Base-by-base conservation (phyloP, 805 yeast species). In the Starmerella floricola region DNA sequence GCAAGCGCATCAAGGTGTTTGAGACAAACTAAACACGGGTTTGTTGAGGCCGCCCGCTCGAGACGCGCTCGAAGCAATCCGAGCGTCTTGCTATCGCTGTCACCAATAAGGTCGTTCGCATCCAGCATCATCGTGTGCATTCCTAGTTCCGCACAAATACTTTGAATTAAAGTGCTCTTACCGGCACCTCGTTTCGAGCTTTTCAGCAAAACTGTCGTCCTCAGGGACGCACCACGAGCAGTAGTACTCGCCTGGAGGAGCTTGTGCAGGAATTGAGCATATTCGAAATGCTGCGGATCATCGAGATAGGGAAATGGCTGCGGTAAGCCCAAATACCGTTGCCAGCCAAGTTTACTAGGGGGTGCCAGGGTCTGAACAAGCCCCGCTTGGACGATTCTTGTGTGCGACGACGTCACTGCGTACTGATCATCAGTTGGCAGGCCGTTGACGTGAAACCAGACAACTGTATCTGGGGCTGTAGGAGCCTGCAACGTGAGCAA, bases 111-210 rank as follows among this genome's bases (percentile, higher is more conserved):
- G 27, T 76, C 83, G 48, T 73, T 69, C 21, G 85, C 78, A 49
- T 87, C 93, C 12, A 88, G 60, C 35, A 73, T 80, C 24, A 79
- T 62, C 6, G 79, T 59, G 48, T 81, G 79, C 8, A 77, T 59
- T 0, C 95, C 95, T 24, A 78, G 58, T 24, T 72, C 72, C 8
- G 64, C 58, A 0, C 82, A 68, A 1, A 76, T 55, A 42, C 73
- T 72, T 38, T 69, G 59, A 0, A 84, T 73, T 19, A 82, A 54
- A 0, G 79, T 74, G 0, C 80, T 57, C 55, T 88, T 88, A 0
- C 98, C 98, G 6, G 82, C 74, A 8, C 81, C 85, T 40, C 93
- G 65, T 24, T 76, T 71, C 52, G 75, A 63, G 3, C 95, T 83
- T 38, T 71, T 73, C 18, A 91, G 57, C 20, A 86, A 56, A 0